Conservation (phyloP, 306 rosid species). For the Vicia sativa region DNA sequence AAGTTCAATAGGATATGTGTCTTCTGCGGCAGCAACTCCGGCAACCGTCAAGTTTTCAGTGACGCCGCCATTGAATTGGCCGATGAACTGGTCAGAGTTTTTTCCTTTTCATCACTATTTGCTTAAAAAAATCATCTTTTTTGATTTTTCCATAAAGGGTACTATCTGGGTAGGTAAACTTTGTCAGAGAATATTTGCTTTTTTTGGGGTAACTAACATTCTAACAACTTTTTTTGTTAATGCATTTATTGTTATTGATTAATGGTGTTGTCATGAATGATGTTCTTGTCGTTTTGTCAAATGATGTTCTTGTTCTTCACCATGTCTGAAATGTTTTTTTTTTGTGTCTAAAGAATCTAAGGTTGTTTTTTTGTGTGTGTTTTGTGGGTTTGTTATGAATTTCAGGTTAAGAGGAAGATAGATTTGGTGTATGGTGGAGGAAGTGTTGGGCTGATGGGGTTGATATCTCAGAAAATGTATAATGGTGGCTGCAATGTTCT, state of each 20-base stretch:
- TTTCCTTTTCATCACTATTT: background rate
- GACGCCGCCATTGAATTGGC: slow-evolving; percentile 84
- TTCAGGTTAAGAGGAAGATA: slow-evolving; percentile 75
- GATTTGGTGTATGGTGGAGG: slow-evolving; percentile 92
- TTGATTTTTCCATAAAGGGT: slow-evolving; percentile 14
- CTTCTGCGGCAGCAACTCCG: slow-evolving; percentile 89
- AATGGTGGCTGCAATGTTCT: slow-evolving; percentile 89
- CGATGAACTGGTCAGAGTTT: slow-evolving; percentile 63
- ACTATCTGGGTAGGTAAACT: slow-evolving; percentile 22
- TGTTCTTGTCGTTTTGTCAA: slow-evolving; percentile 3
- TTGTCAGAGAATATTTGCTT: slow-evolving; percentile 27
- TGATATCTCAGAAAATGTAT: slow-evolving; percentile 69
- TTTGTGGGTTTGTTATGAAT: slow-evolving; percentile 36
- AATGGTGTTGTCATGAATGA: slow-evolving; percentile 1
- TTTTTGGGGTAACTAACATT: slow-evolving; percentile 13
- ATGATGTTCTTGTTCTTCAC: background rate
- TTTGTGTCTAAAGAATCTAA: background rate
- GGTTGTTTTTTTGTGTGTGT: slow-evolving; percentile 7
- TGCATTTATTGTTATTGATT: slow-evolving; percentile 33
- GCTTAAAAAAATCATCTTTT: slow-evolving; percentile 19
- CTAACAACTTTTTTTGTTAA: slow-evolving; percentile 23
- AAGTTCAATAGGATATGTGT: slow-evolving; percentile 78
- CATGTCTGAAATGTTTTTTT: slow-evolving; percentile 8
- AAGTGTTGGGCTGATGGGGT: slow-evolving; percentile 86
- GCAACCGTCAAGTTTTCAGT: slow-evolving; percentile 71